These are phyloP conservation scores for Coemansia sp. DNA, from an alignment of 192 early-diverging fungal genomes.

Conservation along the genomic window DNA sequence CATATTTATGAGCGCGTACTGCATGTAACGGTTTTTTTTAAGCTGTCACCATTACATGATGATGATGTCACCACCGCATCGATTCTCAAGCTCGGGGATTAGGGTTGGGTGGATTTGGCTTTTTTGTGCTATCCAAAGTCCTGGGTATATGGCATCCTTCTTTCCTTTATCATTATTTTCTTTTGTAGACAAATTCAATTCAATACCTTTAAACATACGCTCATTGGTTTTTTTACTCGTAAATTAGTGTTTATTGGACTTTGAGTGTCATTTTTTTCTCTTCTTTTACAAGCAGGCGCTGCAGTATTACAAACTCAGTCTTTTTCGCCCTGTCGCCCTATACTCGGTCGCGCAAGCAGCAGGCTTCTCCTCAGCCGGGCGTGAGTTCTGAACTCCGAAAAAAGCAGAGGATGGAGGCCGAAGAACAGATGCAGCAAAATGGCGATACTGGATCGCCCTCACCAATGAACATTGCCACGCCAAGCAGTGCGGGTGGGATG, in stretches of 20 bases:
- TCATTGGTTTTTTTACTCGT: not conserved
- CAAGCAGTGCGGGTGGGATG: not conserved
- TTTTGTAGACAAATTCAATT: not conserved
- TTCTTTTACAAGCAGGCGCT: not conserved
- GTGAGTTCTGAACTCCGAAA: slow-evolving; percentile 11
- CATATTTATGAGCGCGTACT: slow-evolving; percentile 44
- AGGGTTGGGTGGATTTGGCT: not conserved
- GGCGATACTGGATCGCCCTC: slow-evolving; percentile 12
- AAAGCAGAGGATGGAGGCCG: slow-evolving; percentile 37
- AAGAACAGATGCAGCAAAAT: slow-evolving; percentile 12
- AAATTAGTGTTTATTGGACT: not conserved
- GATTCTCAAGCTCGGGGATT: not conserved
- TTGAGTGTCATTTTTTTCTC: not conserved
- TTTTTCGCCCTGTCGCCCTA: slow-evolving; percentile 3
- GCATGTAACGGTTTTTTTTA: slow-evolving; percentile 15
- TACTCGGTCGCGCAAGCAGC: slow-evolving; percentile 11
- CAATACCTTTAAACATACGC: not conserved
- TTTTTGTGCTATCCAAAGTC: not conserved
- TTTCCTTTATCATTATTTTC: not conserved
- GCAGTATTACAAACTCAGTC: not conserved
- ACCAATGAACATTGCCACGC: slow-evolving; percentile 49
- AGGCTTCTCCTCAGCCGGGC: slow-evolving; percentile 7
- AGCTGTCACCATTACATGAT: not conserved
- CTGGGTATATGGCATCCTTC: not conserved
- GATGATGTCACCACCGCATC: not conserved